A percentile compares a stretch with the other conserved stretches of the same genome.
These are phyloP conservation scores for Heterobasidion annosum DNA, from an alignment of 1,284 basidiomycete species.

Conservation along the genomic window DNA sequence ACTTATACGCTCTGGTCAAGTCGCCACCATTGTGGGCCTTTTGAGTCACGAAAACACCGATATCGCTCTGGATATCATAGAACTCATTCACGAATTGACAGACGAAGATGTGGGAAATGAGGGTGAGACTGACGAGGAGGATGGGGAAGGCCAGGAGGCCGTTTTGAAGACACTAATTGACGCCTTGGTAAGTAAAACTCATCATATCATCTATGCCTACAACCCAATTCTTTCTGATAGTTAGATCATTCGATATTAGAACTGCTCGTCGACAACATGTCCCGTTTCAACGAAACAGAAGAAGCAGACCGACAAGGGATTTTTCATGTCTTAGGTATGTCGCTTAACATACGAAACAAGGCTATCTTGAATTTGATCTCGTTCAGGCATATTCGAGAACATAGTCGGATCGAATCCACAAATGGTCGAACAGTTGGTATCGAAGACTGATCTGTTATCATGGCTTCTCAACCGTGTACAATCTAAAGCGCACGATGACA, in stretches of 20 bases:
- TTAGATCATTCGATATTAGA: conserved; percentile 80
- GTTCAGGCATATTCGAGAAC: conserved; percentile 88
- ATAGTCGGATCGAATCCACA: conserved; percentile 78
- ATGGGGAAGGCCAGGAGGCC: conserved; percentile 48
- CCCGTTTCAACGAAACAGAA: conserved; percentile 74
- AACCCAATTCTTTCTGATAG: conserved; percentile 26
- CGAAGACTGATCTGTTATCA: conserved; percentile 64
- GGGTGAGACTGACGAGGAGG: conserved; percentile 54
- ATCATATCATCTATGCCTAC: not conserved
- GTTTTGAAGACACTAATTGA: conserved; percentile 69
- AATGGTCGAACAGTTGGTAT: conserved; percentile 60
- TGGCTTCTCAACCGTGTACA: conserved; percentile 83
- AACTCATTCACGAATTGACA: conserved; percentile 88
- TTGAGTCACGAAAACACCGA: conserved; percentile 91
- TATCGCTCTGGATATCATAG: conserved; percentile 87
- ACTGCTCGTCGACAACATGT: conserved; percentile 83
- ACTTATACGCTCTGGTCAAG: conserved; percentile 68
- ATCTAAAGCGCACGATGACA: conserved; percentile 70
- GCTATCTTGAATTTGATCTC: not conserved
- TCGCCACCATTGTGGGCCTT: conserved; percentile 70
- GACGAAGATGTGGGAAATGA: conserved; percentile 91
- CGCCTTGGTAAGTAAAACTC: conserved; percentile 48
- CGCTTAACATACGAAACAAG: not conserved
- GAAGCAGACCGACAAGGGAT: conserved; percentile 86
- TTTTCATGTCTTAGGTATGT: conserved; percentile 79